These are phyloP conservation scores for Ogataea pignaliae DNA, from an alignment of 805 yeast genomes.

Conservation along the genomic window DNA sequence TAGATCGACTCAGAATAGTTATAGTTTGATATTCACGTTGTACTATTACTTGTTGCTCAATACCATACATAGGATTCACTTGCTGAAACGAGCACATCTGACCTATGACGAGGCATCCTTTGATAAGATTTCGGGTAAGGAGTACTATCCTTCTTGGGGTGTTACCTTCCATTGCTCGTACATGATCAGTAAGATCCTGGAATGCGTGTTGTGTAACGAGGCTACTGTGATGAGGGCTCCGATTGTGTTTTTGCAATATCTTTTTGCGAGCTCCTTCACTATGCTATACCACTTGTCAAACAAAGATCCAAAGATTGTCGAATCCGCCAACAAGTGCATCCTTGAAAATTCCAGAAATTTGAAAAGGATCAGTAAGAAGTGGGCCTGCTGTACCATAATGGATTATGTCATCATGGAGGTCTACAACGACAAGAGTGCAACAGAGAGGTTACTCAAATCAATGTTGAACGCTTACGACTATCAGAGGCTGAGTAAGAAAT, in stretches of 20 bases:
- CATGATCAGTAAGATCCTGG: conserved; percentile 38
- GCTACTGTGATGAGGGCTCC: conserved; percentile 4
- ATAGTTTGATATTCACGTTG: conserved; percentile 55
- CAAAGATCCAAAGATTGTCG: conserved; percentile 5
- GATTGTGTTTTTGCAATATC: conserved; percentile 7
- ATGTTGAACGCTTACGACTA: neutral
- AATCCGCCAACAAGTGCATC: conserved; percentile 3
- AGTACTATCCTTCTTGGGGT: conserved; percentile 58
- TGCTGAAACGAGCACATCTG: conserved; percentile 25
- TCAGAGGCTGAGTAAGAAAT: no score
- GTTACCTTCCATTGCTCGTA: conserved; percentile 74
- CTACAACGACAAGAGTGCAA: conserved; percentile 8
- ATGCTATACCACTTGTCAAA: conserved; percentile 52
- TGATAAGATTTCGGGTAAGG: conserved; percentile 21
- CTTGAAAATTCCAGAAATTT: neutral
- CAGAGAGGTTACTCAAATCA: conserved; percentile 1
- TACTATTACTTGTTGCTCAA: conserved; percentile 67
- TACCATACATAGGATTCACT: conserved; percentile 44
- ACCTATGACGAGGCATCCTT: neutral
- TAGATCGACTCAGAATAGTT: conserved; percentile 30
- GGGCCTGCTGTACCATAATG: neutral
- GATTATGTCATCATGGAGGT: conserved; percentile 12
- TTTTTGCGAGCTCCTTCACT: conserved; percentile 61
- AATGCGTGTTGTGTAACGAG: conserved; percentile 39
- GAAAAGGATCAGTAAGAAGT: neutral